phyloP scores from a whole-genome alignment of 768 basidiomycete species.

The Pholiota microspora region DNA sequence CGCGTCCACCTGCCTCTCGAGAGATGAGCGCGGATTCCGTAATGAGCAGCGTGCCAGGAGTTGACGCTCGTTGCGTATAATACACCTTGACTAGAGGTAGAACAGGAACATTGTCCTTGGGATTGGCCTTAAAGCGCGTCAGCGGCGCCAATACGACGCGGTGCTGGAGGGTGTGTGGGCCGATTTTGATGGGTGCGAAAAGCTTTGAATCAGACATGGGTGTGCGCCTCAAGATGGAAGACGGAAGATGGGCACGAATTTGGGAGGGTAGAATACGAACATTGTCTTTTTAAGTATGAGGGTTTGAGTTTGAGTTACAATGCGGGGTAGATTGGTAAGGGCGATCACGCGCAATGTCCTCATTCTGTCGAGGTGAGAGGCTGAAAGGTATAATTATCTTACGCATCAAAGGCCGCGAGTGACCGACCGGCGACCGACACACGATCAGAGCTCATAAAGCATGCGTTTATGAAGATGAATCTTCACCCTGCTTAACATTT shows the following conservation, averaged over 20 bases:
- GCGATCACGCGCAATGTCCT: not conserved
- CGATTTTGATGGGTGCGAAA: slow-evolving; percentile 47
- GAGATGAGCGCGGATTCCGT: slow-evolving; percentile 58
- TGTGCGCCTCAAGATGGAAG: not conserved
- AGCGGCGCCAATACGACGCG: slow-evolving; percentile 54
- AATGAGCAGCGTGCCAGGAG: slow-evolving; percentile 53
- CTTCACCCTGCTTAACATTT: not conserved
- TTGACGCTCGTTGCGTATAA: slow-evolving; percentile 45
- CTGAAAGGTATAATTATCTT: too few species aligned
- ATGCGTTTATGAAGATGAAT: not conserved
- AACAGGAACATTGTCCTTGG: slow-evolving; percentile 32
- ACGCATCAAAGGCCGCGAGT: too few species aligned
- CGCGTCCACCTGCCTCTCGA: slow-evolving; percentile 44
- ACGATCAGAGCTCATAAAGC: not conserved
- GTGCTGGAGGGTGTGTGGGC: slow-evolving; percentile 40
- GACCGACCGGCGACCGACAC: too few species aligned
- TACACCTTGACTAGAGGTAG: slow-evolving; percentile 38
- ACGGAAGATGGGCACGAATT: not conserved
- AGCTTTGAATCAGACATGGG: slow-evolving; percentile 25
- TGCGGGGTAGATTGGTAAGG: not conserved
- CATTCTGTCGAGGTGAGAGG: too few species aligned
- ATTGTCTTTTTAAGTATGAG: not conserved
- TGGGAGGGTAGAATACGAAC: too few species aligned
- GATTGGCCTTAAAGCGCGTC: slow-evolving; percentile 41
- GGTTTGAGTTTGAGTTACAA: not conserved